These are phyloP conservation scores for Pythium graminicola DNA, from an alignment of 352 stramenopile species.

Conservation along the genomic window DNA sequence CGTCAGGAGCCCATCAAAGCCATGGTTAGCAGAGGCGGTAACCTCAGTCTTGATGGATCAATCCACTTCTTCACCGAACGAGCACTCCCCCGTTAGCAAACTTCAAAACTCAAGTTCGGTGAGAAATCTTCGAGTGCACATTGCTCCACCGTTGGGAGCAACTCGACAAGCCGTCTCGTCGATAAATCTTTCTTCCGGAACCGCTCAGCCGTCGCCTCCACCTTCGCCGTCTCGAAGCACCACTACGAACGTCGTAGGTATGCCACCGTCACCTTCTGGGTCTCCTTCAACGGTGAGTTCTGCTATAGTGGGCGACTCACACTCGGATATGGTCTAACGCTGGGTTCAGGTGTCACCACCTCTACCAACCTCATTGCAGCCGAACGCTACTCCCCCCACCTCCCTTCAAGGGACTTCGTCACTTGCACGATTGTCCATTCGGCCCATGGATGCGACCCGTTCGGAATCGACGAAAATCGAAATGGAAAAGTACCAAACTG, in stretches of 20 bases:
- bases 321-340: neutral
- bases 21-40: neutral
- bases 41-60: neutral
- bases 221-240: slow-evolving; percentile 1
- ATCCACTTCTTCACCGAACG: neutral
- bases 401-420: neutral
- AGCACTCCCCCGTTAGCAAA: neutral
- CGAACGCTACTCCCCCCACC: neutral
- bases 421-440: slow-evolving; percentile 14
- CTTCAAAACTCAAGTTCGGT: slow-evolving; percentile 4
- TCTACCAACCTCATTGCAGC: neutral
- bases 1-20: slow-evolving; percentile 1
- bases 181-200: neutral
- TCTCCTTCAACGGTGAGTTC: slow-evolving; percentile 1
- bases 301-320: neutral
- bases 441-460: slow-evolving; percentile 6
- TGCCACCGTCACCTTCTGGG: slow-evolving; percentile 7
- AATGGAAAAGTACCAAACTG: slow-evolving; percentile 10
- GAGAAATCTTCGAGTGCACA: neutral
- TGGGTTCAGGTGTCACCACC: neutral
- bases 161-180: slow-evolving; percentile 1
- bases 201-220: neutral
- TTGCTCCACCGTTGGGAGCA: neutral
- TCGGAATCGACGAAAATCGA: slow-evolving; percentile 6
- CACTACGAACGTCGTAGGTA: no score